Base-by-base conservation (phyloP, 352 stramenopile genomes). In the Globisporangium cystogenes region DNA sequence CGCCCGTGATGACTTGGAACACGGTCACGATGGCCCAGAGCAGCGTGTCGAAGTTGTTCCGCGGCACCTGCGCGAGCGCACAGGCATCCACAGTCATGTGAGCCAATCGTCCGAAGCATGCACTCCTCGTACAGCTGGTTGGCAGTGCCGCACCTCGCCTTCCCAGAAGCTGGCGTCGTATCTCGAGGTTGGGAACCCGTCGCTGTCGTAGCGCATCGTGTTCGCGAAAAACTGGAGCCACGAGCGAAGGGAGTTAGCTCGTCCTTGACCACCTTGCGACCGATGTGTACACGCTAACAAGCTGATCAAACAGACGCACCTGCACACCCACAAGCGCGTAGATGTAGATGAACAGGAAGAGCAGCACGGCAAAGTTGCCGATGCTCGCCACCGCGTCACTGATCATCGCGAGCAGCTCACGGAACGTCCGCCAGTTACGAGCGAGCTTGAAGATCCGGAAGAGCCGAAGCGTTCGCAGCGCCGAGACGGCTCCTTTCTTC, bases 261-360 rank as follows among this genome's bases (percentile, higher is more conserved):
- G 31, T 36, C 31, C 0, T 7, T 16, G 31, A 16, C 10, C 31
- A 36, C 37, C 37, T 23, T 43, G 16, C 37, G 14, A 8, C 16
- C 37, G 23, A 21, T 24, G n/a, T n/a, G n/a, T n/a, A n/a, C n/a
- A n/a, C n/a, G n/a, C n/a, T n/a, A n/a, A n/a, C n/a, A n/a, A n/a
- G n/a, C n/a, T n/a, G n/a, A n/a, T n/a, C n/a, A n/a, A 11, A 16
- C n/a, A 42, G 4, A 49, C 23, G 14, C 44, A 85, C 73, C 70
- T 97, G 90, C 23, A 97, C 71, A 1, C 90, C 90, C 12, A 97
- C 54, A 29, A 98, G 70, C 26, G 88, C 79, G 62, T 96, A 98
- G 44, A 98, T 97, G 64, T 96, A 98, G 51, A 98, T 95, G 63
- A 98, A 98, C 18, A 99, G 72, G 50, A 96, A 82, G 10, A 99